A percentile compares a stretch with the other conserved stretches of the same genome.
These are phyloP conservation scores for Talaromyces nanjingensis DNA, from an alignment of 495 filamentous ascomycete genomes.

Conservation along the genomic window DNA sequence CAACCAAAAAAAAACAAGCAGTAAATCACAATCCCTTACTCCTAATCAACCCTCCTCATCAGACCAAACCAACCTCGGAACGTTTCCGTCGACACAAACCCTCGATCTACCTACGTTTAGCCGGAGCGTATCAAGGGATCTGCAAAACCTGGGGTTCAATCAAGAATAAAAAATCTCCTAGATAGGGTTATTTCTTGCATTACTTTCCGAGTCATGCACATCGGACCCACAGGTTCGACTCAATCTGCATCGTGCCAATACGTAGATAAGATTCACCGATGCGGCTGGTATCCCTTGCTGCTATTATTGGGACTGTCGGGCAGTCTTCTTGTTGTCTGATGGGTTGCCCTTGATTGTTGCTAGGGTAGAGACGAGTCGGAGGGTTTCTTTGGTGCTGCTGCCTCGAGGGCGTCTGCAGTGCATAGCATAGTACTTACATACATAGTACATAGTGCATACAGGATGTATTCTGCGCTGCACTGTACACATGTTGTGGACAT, in stretches of 20 bases:
- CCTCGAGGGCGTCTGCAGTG: slow-evolving; percentile 1
- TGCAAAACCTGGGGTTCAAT: background rate
- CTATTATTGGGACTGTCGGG: background rate
- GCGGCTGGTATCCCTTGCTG: slow-evolving; percentile 1
- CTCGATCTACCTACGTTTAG: background rate
- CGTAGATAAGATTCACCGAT: slow-evolving; percentile 2
- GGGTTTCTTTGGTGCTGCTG: background rate
- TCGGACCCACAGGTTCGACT: background rate
- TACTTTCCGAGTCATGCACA: background rate
- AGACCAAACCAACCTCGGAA: background rate
- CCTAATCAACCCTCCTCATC: background rate
- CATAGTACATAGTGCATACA: background rate
- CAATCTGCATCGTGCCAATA: background rate
- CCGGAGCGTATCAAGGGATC: background rate
- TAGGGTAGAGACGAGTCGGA: background rate
- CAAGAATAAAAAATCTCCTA: background rate
- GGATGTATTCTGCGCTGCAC: background rate
- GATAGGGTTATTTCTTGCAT: background rate
- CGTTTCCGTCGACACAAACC: background rate
- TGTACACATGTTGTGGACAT: background rate
- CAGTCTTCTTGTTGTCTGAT: background rate
- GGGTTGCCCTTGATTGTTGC: background rate
- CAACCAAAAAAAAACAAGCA: background rate
- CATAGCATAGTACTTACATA: background rate
- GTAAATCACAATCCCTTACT: background rate